A percentile compares a stretch with the other conserved stretches of the same genome.
These are phyloP conservation scores for Punica granatum DNA, from an alignment of 345 rosid genomes.

Conservation along the genomic window DNA sequence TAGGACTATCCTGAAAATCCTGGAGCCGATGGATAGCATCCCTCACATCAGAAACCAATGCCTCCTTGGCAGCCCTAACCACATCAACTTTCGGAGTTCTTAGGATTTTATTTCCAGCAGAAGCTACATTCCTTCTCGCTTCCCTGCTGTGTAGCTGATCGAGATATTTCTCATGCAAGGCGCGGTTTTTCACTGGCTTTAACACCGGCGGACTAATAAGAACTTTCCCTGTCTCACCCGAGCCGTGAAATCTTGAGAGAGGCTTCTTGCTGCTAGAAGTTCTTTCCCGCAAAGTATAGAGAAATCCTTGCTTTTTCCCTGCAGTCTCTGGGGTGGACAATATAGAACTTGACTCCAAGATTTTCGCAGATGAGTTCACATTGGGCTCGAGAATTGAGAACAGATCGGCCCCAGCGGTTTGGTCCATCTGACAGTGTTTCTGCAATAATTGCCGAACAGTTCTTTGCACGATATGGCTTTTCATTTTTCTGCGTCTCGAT, in stretches of 20 bases:
- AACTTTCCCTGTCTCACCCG: conserved; percentile 12
- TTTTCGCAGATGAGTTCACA: conserved; percentile 11
- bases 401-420: conserved; percentile 46
- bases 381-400: conserved; percentile 69
- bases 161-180: conserved; percentile 74
- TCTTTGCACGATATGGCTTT: conserved; percentile 38
- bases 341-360: conserved; percentile 9
- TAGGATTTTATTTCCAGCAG: conserved; percentile 9
- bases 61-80: conserved; percentile 48
- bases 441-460: conserved; percentile 47
- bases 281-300: conserved; percentile 29
- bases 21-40: conserved; percentile 55
- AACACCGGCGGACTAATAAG: conserved; percentile 56
- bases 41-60: conserved; percentile 24
- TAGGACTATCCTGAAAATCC: conserved; percentile 22
- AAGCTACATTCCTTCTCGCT: conserved; percentile 56
- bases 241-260: conserved; percentile 30
- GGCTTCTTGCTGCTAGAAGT: conserved; percentile 27
- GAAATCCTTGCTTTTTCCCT: conserved; percentile 28
- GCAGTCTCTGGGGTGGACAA: conserved; percentile 41
- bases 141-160: conserved; percentile 71
- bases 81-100: conserved; percentile 28
- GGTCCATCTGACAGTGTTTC: conserved; percentile 41
- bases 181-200: conserved; percentile 56
- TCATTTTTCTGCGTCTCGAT: conserved; percentile 20